Conservation (phyloP, 75 land plant species). For the Azolla pinnata region DNA sequence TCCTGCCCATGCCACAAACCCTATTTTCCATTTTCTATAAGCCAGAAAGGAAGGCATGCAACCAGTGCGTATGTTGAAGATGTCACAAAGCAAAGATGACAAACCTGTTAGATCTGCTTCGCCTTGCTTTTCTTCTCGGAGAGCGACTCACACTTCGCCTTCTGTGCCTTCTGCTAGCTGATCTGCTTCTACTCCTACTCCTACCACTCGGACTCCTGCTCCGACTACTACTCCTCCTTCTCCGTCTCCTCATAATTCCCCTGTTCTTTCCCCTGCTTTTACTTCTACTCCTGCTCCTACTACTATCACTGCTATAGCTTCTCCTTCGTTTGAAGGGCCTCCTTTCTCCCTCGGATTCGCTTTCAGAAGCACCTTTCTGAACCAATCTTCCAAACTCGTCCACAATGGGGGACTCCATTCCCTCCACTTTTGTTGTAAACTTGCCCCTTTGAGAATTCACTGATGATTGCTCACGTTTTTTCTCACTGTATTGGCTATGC, state of each 20-base stretch:
- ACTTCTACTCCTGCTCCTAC: constrained; percentile 31
- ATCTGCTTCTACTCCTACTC: not conserved
- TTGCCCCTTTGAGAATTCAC: too few species aligned
- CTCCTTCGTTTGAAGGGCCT: constrained; percentile 19
- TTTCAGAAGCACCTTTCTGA: constrained; percentile 44
- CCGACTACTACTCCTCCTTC: constrained; percentile 40
- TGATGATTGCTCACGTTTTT: too few species aligned
- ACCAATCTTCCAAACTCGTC: constrained; percentile 73
- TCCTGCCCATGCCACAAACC: too few species aligned
- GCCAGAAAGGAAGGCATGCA: not conserved
- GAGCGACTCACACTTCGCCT: constrained; percentile 1
- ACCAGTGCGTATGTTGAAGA: not conserved
- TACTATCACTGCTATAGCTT: constrained; percentile 20
- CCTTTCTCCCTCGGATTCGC: constrained; percentile 45
- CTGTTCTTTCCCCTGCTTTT: constrained; percentile 37
- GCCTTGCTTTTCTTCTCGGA: not conserved
- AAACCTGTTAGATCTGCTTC: constrained; percentile 50
- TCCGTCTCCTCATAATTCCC: constrained; percentile 38
- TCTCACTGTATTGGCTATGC: too few species aligned
- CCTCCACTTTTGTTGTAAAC: too few species aligned
- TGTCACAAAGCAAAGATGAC: not conserved
- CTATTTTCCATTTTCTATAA: not conserved
- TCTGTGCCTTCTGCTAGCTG: not conserved
- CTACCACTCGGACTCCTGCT: not conserved
- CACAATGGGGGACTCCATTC: too few species aligned